These are phyloP conservation scores for Tuber calosporum DNA, from an alignment of 495 filamentous ascomycete genomes.

Conservation along the genomic window DNA sequence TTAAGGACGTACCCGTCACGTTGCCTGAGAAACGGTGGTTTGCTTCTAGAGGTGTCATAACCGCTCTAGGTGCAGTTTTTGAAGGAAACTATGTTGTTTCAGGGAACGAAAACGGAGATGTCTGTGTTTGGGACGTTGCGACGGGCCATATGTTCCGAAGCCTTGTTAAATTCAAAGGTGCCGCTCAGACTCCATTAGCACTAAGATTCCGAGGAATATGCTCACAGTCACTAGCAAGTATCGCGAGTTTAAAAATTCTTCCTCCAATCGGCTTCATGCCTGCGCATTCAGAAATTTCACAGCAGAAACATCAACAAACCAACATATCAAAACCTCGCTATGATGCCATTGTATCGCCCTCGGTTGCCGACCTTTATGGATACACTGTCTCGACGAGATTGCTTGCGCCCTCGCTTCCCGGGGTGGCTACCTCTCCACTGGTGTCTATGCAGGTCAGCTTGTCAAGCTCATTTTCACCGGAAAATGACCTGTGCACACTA, in stretches of 20 bases:
- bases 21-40: constrained; percentile 28
- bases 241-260: constrained; percentile 31
- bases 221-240: constrained; percentile 19
- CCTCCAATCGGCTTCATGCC: constrained; percentile 27
- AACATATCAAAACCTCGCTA: constrained; percentile 33
- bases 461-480: constrained; percentile 11
- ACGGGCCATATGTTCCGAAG: constrained; percentile 37
- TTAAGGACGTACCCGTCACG: constrained; percentile 33
- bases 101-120: constrained; percentile 37
- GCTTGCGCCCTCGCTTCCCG: not conserved
- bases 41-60: constrained; percentile 25
- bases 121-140: constrained; percentile 40
- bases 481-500: constrained; percentile 27
- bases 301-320: constrained; percentile 21
- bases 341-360: constrained; percentile 33
- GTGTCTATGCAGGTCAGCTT: not conserved
- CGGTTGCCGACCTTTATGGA: constrained; percentile 16
- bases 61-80: constrained; percentile 28
- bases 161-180: constrained; percentile 35
- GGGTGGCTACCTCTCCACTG: not conserved
- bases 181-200: not conserved
- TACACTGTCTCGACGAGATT: constrained; percentile 16
- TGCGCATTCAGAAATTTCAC: not conserved
- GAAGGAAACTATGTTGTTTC: constrained; percentile 40
- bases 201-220: not conserved